Percentiles rank a stretch among this genome's conserved stretches.
Evolutionary conservation across 768 basidiomycete species (phyloP).

Genomic region (Calocera cornea): DNA sequence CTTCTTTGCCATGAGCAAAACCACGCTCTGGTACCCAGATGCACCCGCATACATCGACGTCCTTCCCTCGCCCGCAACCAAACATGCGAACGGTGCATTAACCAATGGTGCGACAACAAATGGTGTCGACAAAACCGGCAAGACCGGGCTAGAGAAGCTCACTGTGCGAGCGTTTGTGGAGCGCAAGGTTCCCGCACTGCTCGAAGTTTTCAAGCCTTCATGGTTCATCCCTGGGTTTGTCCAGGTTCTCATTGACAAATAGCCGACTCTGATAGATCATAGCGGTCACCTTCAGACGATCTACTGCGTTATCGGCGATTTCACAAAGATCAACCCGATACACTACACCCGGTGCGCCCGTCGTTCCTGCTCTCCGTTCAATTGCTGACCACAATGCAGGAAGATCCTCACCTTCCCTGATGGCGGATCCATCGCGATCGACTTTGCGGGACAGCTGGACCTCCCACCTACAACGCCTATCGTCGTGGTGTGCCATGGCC

Average conservation of each 20-base stretch:
- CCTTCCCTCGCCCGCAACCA: neutral
- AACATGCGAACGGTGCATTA: neutral
- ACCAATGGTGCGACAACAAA: neutral
- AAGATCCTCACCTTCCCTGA: constrained; percentile 29
- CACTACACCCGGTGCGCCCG: constrained; percentile 24
- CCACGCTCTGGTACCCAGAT: neutral
- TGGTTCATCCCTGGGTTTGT: neutral
- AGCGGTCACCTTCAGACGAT: constrained; percentile 30
- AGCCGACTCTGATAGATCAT: no score
- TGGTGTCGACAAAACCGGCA: neutral
- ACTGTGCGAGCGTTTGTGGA: neutral
- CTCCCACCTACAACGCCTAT: constrained; percentile 25
- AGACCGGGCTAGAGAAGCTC: neutral
- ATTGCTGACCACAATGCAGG: constrained; percentile 15
- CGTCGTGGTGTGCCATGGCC: constrained; percentile 32
- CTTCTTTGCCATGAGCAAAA: neutral
- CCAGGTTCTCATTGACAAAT: no score
- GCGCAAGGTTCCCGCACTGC: neutral
- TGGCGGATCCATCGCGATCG: constrained; percentile 29
- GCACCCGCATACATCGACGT: neutral
- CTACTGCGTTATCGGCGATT: constrained; percentile 27
- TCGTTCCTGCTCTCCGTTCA: constrained; percentile 6
- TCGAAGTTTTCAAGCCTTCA: neutral
- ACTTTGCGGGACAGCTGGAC: constrained; percentile 14
- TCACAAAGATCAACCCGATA: constrained; percentile 27